These are phyloP conservation scores for Eucalyptus guilfoylei DNA, from an alignment of 345 rosid species.

Conservation along the genomic window DNA sequence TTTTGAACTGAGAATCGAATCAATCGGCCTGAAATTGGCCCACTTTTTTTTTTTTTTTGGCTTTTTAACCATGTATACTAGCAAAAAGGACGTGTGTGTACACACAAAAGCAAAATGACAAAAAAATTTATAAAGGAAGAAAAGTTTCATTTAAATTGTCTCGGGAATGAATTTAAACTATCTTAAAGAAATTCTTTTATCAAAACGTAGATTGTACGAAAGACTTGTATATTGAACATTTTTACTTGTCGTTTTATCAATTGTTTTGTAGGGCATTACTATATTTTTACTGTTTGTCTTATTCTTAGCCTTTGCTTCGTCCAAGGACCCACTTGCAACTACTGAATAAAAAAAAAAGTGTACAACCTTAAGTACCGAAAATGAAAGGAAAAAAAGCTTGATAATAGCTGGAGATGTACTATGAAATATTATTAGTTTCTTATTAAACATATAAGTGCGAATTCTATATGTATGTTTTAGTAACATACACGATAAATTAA, in stretches of 20 bases:
- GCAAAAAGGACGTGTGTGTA: not conserved
- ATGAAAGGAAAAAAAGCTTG: not conserved
- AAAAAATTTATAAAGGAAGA: not conserved
- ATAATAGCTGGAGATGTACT: not conserved
- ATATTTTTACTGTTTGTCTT: not conserved
- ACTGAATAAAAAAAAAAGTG: rapidly evolving
- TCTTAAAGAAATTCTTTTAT: not conserved
- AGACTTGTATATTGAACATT: not conserved
- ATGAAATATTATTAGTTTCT: not conserved
- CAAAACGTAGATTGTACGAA: not conserved
- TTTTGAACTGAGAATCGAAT: not conserved
- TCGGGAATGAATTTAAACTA: not conserved
- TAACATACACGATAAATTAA: not conserved
- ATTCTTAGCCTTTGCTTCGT: rapidly evolving
- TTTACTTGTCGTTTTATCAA: not conserved
- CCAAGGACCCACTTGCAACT: not conserved
- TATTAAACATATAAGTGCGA: not conserved
- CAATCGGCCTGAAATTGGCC: not conserved
- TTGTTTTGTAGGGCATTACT: not conserved
- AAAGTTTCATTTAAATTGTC: not conserved
- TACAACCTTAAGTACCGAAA: not conserved
- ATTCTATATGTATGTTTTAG: not conserved
- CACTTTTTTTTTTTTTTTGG: not conserved
- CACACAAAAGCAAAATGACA: not conserved
- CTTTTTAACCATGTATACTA: not conserved